phyloP scores from a whole-genome alignment of 2,329 filamentous ascomycete genomes.

The Alternaria postmessia region DNA sequence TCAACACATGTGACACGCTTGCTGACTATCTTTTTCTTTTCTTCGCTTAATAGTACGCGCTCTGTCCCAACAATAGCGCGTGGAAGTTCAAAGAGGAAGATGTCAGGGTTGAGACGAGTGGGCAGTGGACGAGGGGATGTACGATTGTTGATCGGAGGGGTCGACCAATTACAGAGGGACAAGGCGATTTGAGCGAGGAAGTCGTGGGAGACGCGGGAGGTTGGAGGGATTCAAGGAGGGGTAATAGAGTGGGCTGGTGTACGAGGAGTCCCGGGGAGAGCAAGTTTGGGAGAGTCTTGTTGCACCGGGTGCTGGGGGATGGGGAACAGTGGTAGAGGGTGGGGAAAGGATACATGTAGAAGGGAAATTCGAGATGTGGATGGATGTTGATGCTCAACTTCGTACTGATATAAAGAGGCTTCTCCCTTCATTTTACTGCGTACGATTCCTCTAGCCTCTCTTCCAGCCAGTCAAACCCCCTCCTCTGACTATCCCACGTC shows the following conservation, averaged over 20 bases:
- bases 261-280: conserved; percentile 72
- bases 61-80: conserved; percentile 22
- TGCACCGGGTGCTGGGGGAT: conserved; percentile 70
- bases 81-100: conserved; percentile 67
- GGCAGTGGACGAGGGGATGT: conserved; percentile 95
- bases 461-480: too few species aligned
- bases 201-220: conserved; percentile 74
- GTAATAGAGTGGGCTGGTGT: conserved; percentile 83
- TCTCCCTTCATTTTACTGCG: too few species aligned
- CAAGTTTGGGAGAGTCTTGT: conserved; percentile 70
- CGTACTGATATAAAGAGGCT: not conserved
- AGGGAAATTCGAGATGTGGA: too few species aligned
- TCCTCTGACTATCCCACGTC: too few species aligned
- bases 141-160: conserved; percentile 80
- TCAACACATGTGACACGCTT: too few species aligned
- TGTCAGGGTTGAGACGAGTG: conserved; percentile 85
- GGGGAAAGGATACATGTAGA: too few species aligned
- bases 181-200: conserved; percentile 46
- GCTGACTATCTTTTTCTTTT: too few species aligned
- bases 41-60: conserved; percentile 32
- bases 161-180: conserved; percentile 59
- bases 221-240: conserved; percentile 77
- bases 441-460: too few species aligned
- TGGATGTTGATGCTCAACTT: too few species aligned
- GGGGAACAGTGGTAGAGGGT: conserved; percentile 13